phyloP scores from a whole-genome alignment of 2,329 filamentous ascomycete genomes.

The Scytalidium lignicola region DNA sequence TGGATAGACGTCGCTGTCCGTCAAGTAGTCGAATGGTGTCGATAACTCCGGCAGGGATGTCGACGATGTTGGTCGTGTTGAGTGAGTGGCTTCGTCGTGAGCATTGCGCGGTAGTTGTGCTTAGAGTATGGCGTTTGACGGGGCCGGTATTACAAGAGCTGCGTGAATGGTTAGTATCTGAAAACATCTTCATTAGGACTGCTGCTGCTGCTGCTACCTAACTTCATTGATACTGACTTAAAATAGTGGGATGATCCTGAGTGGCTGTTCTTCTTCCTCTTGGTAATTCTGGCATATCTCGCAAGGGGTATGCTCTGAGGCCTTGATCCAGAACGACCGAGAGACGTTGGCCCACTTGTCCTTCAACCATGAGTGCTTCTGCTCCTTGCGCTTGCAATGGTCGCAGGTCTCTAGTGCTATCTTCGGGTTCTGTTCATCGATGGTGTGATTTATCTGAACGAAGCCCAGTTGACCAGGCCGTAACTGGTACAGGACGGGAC shows the following conservation, averaged over 20 bases:
- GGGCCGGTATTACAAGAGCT: constrained; percentile 3
- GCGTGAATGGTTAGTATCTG: constrained; percentile 2
- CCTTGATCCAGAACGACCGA: constrained; percentile 12
- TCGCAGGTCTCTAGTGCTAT: constrained; percentile 12
- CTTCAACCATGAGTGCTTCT: constrained; percentile 13
- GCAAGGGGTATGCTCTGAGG: constrained; percentile 13
- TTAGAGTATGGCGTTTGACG: constrained; percentile 4
- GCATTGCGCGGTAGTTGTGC: constrained; percentile 6
- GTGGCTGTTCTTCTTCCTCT: constrained; percentile 15
- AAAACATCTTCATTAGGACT: constrained; percentile 9
- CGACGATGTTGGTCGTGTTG: too few relatives aligned
- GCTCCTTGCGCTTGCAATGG: constrained; percentile 11
- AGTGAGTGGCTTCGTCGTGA: constrained; percentile 7
- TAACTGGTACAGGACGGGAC: constrained; percentile 11
- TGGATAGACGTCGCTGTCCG: too few relatives aligned
- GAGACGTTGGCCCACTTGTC: constrained; percentile 10
- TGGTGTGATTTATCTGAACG: constrained; percentile 5
- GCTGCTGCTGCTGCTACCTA: constrained; percentile 6
- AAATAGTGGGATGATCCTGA: constrained; percentile 10
- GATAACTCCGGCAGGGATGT: too few relatives aligned
- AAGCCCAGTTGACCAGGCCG: constrained; percentile 6
- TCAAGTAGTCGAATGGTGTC: too few relatives aligned
- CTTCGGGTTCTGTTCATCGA: constrained; percentile 14
- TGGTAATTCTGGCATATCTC: constrained; percentile 17
- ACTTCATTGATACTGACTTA: constrained; percentile 11